Base-by-base conservation (phyloP, 2,329 filamentous ascomycete species). In the Thelonectria olida region DNA sequence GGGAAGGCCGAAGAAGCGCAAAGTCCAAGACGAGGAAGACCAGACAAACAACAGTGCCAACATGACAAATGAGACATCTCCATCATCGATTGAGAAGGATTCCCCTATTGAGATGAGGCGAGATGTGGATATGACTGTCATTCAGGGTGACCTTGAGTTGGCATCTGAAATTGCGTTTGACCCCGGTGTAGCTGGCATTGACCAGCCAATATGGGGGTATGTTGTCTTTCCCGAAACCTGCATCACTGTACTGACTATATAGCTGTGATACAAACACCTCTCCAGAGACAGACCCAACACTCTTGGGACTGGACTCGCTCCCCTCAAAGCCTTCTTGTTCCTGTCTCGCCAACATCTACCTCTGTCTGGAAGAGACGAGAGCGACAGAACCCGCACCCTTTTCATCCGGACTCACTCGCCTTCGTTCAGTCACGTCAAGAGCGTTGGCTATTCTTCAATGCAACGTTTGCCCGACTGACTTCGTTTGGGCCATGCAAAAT, bases 401-500 rank as follows among this genome's bases (percentile, higher is more conserved):
- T 7, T 59, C 65, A 5, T 47, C 65, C 15, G 62, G 66, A 1
- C 36, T 72, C 7, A 58, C 55, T 2, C 57, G 58, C 9, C 53
- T 72, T 23, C 58, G 67, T 3, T 55, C 66, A 12, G 54, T 71
- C 7, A 71, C 63, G 1, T 27, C 38, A 1, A 66, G 61, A 2
- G 63, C 69, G 13, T 45, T 54, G 2, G 17, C 54, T 1, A 55
- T 72, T 2, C 65, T 72, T 9, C 60, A 68, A 13, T 72, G 69
- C 5, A 48, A 53, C 19, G 59, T 71, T 1, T 72, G 69, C 19
- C 69, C 69, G 1, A 69, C 65, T 0, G 56, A 67, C 22, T 72
- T 72, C 7, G 53, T 71, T 8, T 72, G 69, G 69, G 69, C 69
- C 1, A 72, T 72, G 69, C 69, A 72, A 31, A 72, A 72, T 12